These are phyloP conservation scores for Penicillium sp. DNA, from an alignment of 2,329 filamentous ascomycete genomes.

Conservation along the genomic window DNA sequence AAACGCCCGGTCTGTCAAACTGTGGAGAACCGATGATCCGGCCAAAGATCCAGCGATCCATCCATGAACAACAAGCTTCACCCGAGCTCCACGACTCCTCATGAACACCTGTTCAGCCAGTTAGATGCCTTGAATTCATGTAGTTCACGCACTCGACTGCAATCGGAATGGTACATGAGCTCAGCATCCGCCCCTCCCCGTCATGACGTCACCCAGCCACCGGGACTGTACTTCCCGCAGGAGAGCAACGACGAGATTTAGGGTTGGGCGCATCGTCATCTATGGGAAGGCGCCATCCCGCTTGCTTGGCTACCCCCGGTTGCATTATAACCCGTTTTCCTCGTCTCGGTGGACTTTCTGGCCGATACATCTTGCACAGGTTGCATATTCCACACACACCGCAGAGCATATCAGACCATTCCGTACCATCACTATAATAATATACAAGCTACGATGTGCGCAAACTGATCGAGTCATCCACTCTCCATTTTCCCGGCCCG, in stretches of 20 bases:
- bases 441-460: conserved; percentile 25
- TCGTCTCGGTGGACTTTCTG: neutral
- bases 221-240: conserved; percentile 28
- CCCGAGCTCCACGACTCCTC: conserved; percentile 1
- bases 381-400: neutral
- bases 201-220: conserved; percentile 42
- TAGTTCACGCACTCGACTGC: conserved; percentile 24
- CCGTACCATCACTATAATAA: conserved; percentile 12
- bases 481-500: neutral
- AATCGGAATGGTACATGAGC: conserved; percentile 35
- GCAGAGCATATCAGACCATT: neutral
- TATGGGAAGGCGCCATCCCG: conserved; percentile 20
- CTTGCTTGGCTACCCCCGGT: neutral
- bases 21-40: conserved; percentile 12
- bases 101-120: conserved; percentile 5
- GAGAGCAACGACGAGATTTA: conserved; percentile 17
- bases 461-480: neutral
- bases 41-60: conserved; percentile 7
- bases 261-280: conserved; percentile 32
- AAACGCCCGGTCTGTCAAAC: conserved; percentile 1
- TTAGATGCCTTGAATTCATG: conserved; percentile 5
- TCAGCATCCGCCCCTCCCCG: conserved; percentile 36
- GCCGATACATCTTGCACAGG: neutral
- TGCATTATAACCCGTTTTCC: conserved; percentile 1
- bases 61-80: neutral